phyloP scores from a whole-genome alignment of 306 rosid species.

The Psophocarpus tetragonolobus region DNA sequence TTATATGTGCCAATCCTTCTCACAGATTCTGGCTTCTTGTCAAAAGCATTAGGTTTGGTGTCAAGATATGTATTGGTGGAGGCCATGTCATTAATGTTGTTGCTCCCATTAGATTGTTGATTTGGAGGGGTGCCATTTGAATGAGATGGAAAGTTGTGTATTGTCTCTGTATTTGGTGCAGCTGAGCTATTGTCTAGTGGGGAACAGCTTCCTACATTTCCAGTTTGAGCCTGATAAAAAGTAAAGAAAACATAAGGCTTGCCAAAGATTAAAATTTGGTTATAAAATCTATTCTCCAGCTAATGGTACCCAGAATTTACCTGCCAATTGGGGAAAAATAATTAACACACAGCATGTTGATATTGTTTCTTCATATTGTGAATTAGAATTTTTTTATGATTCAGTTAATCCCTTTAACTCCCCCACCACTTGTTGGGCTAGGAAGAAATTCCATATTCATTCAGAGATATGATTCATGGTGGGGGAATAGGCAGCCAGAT shows the following conservation, averaged over 20 bases:
- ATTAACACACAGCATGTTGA: background rate
- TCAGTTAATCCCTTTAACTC: background rate
- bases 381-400: background rate
- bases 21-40: conserved; percentile 44
- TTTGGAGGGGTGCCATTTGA: conserved; percentile 49
- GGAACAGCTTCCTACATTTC: conserved; percentile 55
- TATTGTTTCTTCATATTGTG: background rate
- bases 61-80: conserved; percentile 42
- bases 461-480: background rate
- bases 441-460: background rate
- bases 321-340: conserved; percentile 31
- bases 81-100: conserved; percentile 50
- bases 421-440: background rate
- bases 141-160: conserved; percentile 40
- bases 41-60: conserved; percentile 45
- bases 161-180: conserved; percentile 43
- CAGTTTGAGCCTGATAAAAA: conserved; percentile 52
- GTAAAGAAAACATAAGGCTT: conserved; percentile 27
- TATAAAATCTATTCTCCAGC: background rate
- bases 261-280: conserved; percentile 8
- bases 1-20: conserved; percentile 43
- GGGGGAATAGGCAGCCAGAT: background rate
- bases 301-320: conserved; percentile 13
- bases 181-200: conserved; percentile 46
- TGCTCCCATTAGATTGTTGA: conserved; percentile 56